phyloP scores from a whole-genome alignment of 805 yeast genomes.

The Saccharomycopsis fibuligera region DNA sequence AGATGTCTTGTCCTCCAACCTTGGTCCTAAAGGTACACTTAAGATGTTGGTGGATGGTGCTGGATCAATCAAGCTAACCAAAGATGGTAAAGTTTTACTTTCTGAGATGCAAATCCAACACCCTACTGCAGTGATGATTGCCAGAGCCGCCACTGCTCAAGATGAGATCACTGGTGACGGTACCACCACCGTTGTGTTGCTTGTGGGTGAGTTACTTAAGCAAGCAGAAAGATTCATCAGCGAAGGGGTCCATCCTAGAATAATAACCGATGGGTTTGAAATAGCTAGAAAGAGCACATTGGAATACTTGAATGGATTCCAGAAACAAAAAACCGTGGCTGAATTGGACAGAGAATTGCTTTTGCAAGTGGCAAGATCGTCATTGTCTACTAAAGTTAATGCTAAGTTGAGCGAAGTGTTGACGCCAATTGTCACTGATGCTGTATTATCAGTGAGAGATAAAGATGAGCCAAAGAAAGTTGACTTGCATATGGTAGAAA shows the following conservation, averaged over 20 bases:
- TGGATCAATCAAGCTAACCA: constrained; percentile 90
- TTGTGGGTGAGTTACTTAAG: constrained; percentile 89
- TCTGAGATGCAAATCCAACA: constrained; percentile 96
- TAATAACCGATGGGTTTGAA: constrained; percentile 93
- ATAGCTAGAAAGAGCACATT: constrained; percentile 73
- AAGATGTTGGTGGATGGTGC: constrained; percentile 97
- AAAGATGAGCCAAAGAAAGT: constrained; percentile 38
- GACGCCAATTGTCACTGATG: constrained; percentile 94
- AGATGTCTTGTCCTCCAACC: constrained; percentile 80
- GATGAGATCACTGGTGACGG: constrained; percentile 99
- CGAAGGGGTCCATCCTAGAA: constrained; percentile 95
- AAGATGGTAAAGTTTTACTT: constrained; percentile 91
- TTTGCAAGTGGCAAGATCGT: constrained; percentile 85
- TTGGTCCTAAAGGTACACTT: constrained; percentile 96
- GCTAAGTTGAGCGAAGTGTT: constrained; percentile 70
- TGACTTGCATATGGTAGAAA: constrained; percentile 95
- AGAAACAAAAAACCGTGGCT: constrained; percentile 45
- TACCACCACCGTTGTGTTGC: constrained; percentile 88
- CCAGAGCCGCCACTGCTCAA: constrained; percentile 97
- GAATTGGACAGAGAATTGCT: constrained; percentile 79
- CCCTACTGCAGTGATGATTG: constrained; percentile 85
- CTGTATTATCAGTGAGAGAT: constrained; percentile 72
- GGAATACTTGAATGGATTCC: constrained; percentile 49
- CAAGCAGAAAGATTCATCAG: constrained; percentile 88
- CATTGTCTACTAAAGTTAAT: constrained; percentile 81